Evolutionary conservation across 768 basidiomycete genomes (phyloP).

Genomic region (Grammothele lineata): DNA sequence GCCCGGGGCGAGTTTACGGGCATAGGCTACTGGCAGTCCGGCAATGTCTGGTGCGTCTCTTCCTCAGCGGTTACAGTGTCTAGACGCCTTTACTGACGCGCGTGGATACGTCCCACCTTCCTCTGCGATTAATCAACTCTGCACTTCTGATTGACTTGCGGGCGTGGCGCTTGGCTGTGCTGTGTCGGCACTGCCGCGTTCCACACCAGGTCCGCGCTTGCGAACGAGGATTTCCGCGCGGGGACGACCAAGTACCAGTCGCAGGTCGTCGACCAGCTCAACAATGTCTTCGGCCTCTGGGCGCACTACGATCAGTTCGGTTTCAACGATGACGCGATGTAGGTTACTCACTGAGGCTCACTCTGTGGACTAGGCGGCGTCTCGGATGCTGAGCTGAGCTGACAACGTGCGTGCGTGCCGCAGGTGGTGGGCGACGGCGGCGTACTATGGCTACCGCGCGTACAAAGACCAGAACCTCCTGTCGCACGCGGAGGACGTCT

Average conservation of each 20-base stretch:
- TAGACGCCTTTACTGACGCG: no score
- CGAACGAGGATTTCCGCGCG: constrained; percentile 40
- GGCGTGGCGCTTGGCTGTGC: no score
- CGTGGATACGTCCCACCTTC: no score
- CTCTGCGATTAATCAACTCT: no score
- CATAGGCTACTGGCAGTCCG: constrained; percentile 51
- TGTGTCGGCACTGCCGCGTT: no score
- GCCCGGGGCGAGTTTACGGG: constrained; percentile 43
- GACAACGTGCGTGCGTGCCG: background rate
- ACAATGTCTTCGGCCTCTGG: constrained; percentile 35
- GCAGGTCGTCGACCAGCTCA: constrained; percentile 36
- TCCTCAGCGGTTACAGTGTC: background rate
- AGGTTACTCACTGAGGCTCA: constrained; percentile 5
- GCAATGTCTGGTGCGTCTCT: constrained; percentile 35
- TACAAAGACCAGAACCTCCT: constrained; percentile 41
- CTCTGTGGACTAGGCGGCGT: no score
- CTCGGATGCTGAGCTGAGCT: no score
- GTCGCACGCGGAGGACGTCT: constrained; percentile 41
- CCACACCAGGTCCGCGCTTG: constrained; percentile 34
- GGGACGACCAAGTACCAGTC: constrained; percentile 35
- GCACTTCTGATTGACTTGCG: no score
- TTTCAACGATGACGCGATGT: constrained; percentile 49
- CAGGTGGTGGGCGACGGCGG: constrained; percentile 55
- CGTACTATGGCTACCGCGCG: constrained; percentile 44
- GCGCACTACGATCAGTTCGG: constrained; percentile 40